Base-by-base conservation (phyloP, 2,329 filamentous ascomycete species). In the Chrysoporthe deuterocubensis region DNA sequence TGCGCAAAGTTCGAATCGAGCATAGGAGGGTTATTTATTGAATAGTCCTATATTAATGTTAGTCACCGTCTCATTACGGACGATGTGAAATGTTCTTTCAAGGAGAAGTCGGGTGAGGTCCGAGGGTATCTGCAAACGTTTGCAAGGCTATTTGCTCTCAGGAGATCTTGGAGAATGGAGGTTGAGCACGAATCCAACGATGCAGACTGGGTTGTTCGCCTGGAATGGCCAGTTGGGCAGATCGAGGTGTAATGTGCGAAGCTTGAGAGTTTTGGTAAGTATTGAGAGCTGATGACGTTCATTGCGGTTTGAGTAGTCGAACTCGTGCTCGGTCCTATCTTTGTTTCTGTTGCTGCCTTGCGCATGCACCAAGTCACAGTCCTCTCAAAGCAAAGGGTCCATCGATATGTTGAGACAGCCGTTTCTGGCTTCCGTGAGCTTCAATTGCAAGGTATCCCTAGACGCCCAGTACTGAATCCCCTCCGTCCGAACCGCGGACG, bases 371-470 rank as follows among this genome's bases (percentile, higher is more conserved):
- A 73, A 73, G 75, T 74, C 63, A 64, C 66, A 63, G 21, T 57
- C 58, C 16, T 60, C 44, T 63, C 42, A 32, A 56, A 43, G 18
- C 11, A 9, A 40, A 26, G 18, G 42, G 37, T 58, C 57, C 48
- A 48, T n/a, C 42, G 34, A 46, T 44, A 40, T 43, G 54, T 70
- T 59, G 54, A 67, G 59, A 65, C 63, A 70, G 68, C 68, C 65
- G 74, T 70, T 71, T 70, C 72, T 72, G 73, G 75, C 76, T 75
- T 75, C 50, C 62, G 75, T 71, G 74, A 74, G 74, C 73, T 73
- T 75, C 76, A 83, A 83, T 83, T 82, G 81, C 80, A 83, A 83
- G 81, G 80, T 83, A 82, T 83, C 81, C 83, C 81, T 80, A 83
- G 83, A 86, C 84, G 84, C 84, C 84, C 79, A 79, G 78, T 82